These are phyloP conservation scores for Rhizomucor miehei DNA, from an alignment of 371 early-diverging fungal species.

Conservation along the genomic window DNA sequence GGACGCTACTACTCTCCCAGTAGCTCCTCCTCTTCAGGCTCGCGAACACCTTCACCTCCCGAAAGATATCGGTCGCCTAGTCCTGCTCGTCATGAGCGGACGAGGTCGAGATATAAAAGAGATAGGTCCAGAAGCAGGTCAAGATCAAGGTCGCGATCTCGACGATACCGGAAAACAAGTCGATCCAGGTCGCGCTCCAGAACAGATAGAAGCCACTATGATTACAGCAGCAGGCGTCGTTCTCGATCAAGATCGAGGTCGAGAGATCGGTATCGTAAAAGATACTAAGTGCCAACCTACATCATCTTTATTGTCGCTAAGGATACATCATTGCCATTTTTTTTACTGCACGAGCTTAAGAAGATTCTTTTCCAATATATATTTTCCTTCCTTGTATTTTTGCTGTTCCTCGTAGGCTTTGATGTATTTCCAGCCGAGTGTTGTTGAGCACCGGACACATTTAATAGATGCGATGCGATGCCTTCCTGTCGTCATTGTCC, in stretches of 20 bases:
- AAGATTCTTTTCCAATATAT: constrained; percentile 57
- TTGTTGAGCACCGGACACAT: constrained; percentile 52
- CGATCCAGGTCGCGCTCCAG: background rate
- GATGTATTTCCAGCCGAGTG: constrained; percentile 75
- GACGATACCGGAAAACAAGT: background rate
- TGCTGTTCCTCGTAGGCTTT: constrained; percentile 70
- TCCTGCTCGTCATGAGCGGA: background rate
- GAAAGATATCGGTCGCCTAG: constrained; percentile 8
- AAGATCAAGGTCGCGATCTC: constrained; percentile 4
- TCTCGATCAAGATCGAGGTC: background rate
- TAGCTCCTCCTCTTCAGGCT: constrained; percentile 2
- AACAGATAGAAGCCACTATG: background rate
- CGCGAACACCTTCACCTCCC: constrained; percentile 13
- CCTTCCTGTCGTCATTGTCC: constrained; percentile 71
- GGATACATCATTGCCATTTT: no score
- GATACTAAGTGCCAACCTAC: background rate
- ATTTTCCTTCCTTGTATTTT: constrained; percentile 80
- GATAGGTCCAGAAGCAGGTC: background rate
- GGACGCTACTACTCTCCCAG: constrained; percentile 14
- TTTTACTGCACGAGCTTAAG: constrained; percentile 7
- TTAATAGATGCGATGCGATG: constrained; percentile 67
- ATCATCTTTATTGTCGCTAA: no score
- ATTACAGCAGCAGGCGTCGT: background rate
- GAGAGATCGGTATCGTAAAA: background rate
- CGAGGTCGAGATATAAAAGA: background rate